Conservation (phyloP, 331 rosid genomes). For the Saraca asoca region DNA sequence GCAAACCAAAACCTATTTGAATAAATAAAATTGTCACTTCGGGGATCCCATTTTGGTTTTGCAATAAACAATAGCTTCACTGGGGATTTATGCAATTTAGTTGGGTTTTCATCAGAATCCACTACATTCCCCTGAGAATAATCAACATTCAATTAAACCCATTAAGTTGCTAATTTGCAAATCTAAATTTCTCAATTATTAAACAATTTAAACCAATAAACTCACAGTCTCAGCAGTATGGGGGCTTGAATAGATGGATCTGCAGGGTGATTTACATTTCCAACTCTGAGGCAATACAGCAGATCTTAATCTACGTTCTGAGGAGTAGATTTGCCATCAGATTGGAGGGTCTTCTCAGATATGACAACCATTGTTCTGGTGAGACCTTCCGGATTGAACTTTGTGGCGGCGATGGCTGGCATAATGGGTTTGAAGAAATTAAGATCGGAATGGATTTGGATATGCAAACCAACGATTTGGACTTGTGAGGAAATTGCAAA, state of each 20-base stretch:
- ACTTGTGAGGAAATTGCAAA: no score
- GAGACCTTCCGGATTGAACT: background rate
- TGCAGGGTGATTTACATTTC: conserved; percentile 56
- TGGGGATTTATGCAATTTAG: conserved; percentile 24
- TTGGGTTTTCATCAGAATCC: conserved; percentile 19
- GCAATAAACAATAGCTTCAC: conserved; percentile 21
- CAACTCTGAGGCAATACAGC: conserved; percentile 28
- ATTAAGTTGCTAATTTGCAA: background rate
- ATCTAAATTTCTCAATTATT: background rate
- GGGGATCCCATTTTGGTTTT: conserved; percentile 63
- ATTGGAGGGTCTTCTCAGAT: conserved; percentile 14
- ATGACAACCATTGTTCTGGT: background rate
- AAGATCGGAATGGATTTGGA: background rate
- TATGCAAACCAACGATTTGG: no score
- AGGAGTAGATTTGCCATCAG: conserved; percentile 38
- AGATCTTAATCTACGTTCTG: conserved; percentile 66
- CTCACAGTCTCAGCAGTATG: conserved; percentile 32
- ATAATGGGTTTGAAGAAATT: conserved; percentile 29
- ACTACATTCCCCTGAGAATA: conserved; percentile 44
- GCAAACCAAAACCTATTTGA: background rate
- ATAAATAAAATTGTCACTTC: conserved; percentile 48
- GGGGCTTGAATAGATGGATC: conserved; percentile 35
- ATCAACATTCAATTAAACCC: background rate
- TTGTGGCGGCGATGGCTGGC: conserved; percentile 53
- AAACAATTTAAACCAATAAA: background rate